Base-by-base conservation (phyloP, 1,284 basidiomycete species). In the Heliocybe sulcata region DNA sequence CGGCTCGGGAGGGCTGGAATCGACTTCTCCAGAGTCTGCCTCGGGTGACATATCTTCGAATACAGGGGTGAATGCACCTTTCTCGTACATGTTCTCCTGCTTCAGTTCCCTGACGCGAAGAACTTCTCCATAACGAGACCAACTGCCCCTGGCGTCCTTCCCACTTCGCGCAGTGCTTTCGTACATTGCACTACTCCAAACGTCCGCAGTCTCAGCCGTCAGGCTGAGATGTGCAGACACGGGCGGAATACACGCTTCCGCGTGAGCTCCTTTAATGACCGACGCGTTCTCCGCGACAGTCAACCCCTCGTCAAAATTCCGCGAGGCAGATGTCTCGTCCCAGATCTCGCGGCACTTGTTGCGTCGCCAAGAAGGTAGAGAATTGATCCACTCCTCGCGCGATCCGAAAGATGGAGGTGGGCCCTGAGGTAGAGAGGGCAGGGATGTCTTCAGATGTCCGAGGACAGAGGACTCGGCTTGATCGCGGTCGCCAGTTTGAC, bases 241-340 rank as follows among this genome's bases (percentile, higher is more conserved):
- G 86, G 87, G 87, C 84, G 85, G 84, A 83, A 85, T 78, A 76
- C 82, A 84, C 81, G 83, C 82, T 80, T 87, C 77, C 80, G 82
- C 84, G 81, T 73, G 82, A 71, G 77, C 66, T 81, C 87, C 87
- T 87, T 90, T 88, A 87, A 86, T 88, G 74, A 80, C 82, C 67
- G 77, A 67, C 74, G 81, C 85, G 86, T 86, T 76, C 58, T 61
- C 72, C 72, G 72, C 71, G 63, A 64, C 65, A 68, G 78, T 76
- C 82, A 90, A 88, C 87, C 87, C 87, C 72, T 70, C 69, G 59
- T 68, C 65, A 86, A 87, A 88, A 86, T 71, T 76, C 80, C 73
- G 76, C 62, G 64, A 56, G 59, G 62, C 61, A 49, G 64, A 60
- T 59, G 79, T 77, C 65, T 83, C 79, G 67, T 83, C 82, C 81